These are phyloP conservation scores for Pseudogymnoascus sp. DNA, from an alignment of 2,329 filamentous ascomycete genomes.

Conservation along the genomic window DNA sequence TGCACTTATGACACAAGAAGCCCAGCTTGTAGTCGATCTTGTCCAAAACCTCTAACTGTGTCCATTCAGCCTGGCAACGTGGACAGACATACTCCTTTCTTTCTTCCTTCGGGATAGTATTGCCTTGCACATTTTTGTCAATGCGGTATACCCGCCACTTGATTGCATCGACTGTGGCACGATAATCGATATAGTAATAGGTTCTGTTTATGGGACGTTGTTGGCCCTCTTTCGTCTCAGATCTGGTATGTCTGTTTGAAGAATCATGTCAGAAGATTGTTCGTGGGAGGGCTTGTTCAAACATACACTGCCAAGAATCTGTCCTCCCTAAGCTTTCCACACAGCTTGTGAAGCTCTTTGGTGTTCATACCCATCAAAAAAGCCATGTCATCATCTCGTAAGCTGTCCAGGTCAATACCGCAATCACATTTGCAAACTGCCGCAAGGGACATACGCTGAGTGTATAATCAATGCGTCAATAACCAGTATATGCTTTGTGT, in stretches of 20 bases:
- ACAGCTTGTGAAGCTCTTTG: constrained; percentile 86
- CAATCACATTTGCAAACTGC: constrained; percentile 15
- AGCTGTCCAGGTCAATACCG: constrained; percentile 35
- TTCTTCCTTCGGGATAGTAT: constrained; percentile 70
- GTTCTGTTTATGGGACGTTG: constrained; percentile 75
- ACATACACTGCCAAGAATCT: constrained; percentile 72
- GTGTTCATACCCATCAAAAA: constrained; percentile 81
- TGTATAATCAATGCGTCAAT: constrained; percentile 72
- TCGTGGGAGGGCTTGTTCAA: neutral
- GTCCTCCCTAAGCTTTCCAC: constrained; percentile 75
- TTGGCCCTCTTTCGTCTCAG: constrained; percentile 71
- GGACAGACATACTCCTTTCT: constrained; percentile 86
- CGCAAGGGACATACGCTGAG: constrained; percentile 46
- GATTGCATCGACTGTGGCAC: constrained; percentile 87
- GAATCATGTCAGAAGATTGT: constrained; percentile 10
- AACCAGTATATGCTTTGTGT: constrained; percentile 73
- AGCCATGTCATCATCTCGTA: constrained; percentile 81
- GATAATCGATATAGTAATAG: constrained; percentile 96
- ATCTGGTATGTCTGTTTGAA: constrained; percentile 53
- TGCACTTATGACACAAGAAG: constrained; percentile 78
- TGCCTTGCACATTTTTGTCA: constrained; percentile 78
- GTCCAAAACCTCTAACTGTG: constrained; percentile 80
- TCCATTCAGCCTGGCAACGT: constrained; percentile 78
- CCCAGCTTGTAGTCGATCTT: constrained; percentile 55
- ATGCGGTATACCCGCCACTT: constrained; percentile 89